Evolutionary conservation across 176 grass and related monocot genomes (phyloP).

Genomic region (Lolium rigidum): DNA sequence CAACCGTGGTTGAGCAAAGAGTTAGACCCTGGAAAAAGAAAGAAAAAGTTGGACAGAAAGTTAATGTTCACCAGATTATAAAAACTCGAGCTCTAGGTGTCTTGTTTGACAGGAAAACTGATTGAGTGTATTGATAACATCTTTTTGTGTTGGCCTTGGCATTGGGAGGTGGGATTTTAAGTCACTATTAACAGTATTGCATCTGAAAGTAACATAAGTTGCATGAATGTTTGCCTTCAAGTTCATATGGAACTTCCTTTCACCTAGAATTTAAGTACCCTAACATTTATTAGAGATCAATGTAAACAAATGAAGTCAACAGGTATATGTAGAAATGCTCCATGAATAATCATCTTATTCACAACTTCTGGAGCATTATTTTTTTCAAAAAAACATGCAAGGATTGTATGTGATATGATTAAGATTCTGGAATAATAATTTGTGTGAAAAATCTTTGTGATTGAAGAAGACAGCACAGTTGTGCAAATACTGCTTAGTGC

Average conservation of each 20-base stretch:
- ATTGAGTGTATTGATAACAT: conserved; percentile 6
- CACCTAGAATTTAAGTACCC: conserved; percentile 26
- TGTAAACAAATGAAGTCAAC: conserved; percentile 17
- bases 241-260: conserved; percentile 21
- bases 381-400: background rate
- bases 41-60: conserved; percentile 30
- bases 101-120: background rate
- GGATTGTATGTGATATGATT: background rate
- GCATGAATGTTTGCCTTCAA: background rate
- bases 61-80: conserved; percentile 21
- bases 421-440: conserved; percentile 25
- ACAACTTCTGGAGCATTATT: background rate
- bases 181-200: background rate
- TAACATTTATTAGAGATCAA: conserved; percentile 12
- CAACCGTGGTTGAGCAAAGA: conserved; percentile 69
- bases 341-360: conserved; percentile 9
- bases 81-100: background rate
- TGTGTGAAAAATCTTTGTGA: background rate
- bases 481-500: conserved; percentile 48
- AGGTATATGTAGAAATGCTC: background rate
- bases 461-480: conserved; percentile 20
- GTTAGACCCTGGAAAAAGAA: conserved; percentile 78
- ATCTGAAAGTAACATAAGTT: conserved; percentile 25
- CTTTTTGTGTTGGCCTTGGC: background rate
- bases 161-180: background rate